Conservation (phyloP, 106 monocot genomes). For the Iris macrosiphon region DNA sequence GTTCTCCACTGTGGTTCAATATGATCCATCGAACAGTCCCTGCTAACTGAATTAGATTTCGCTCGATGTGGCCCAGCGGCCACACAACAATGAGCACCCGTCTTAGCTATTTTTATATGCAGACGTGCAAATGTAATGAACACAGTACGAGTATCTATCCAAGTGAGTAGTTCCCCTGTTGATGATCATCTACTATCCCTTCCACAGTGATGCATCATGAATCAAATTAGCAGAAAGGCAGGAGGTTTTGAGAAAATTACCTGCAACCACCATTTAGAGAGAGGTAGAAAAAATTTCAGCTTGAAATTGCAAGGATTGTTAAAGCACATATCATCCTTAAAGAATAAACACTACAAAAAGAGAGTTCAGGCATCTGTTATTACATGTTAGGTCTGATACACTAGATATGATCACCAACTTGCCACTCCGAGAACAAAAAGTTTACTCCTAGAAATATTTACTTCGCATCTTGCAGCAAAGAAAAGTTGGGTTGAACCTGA, state of each 20-base stretch:
- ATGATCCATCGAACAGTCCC: conserved; percentile 67
- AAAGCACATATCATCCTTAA: too few species aligned
- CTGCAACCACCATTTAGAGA: conserved; percentile 1
- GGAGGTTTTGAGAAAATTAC: neutral
- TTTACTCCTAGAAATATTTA: too few species aligned
- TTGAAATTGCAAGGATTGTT: conserved; percentile 4
- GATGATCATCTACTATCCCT: conserved; percentile 1
- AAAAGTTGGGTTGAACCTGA: too few species aligned
- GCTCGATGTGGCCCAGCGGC: conserved; percentile 96
- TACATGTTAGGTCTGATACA: too few species aligned
- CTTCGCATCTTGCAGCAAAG: too few species aligned
- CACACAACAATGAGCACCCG: conserved; percentile 97
- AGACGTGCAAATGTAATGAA: neutral
- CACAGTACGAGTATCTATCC: neutral
- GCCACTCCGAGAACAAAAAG: too few species aligned
- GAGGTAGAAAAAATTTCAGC: neutral
- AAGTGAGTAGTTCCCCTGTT: neutral
- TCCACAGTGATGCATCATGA: neutral
- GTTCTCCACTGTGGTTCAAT: conserved; percentile 59
- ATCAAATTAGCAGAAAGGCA: conserved; percentile 2
- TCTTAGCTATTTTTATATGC: conserved; percentile 52
- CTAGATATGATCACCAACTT: too few species aligned
- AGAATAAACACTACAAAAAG: too few species aligned
- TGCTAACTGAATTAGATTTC: conserved; percentile 43
- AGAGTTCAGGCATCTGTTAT: too few species aligned